Evolutionary conservation across 1,139 yeast genomes (phyloP).

Genomic region (Geotrichum europaeum): DNA sequence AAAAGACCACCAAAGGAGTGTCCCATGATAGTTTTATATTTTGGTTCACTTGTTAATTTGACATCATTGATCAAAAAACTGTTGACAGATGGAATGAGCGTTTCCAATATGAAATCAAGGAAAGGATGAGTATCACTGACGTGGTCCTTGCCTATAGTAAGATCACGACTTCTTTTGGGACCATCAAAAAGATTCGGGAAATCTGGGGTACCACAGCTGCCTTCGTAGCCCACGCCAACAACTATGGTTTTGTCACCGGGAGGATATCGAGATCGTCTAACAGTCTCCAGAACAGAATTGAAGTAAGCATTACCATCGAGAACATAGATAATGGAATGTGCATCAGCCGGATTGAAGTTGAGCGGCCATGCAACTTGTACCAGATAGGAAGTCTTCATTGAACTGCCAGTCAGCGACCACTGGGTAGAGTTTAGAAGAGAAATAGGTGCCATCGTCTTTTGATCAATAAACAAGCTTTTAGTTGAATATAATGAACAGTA

Average conservation of each 20-base stretch:
- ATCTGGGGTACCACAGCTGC: neutral
- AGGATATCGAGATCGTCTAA: slow-evolving; percentile 10
- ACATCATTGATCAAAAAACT: neutral
- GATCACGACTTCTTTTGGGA: neutral
- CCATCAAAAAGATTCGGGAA: slow-evolving; percentile 5
- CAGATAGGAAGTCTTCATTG: neutral
- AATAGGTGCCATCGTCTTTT: neutral
- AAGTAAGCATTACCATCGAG: slow-evolving; percentile 12
- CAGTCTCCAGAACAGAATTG: slow-evolving; percentile 3
- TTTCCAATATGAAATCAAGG: neutral
- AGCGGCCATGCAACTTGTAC: neutral
- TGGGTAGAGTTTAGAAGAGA: neutral
- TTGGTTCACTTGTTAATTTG: neutral
- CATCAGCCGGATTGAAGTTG: neutral
- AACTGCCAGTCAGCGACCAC: neutral
- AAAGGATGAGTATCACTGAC: neutral
- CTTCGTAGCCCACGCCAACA: slow-evolving; percentile 9
- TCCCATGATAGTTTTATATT: slow-evolving; percentile 5
- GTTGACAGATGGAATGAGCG: slow-evolving; percentile 3
- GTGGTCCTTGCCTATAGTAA: neutral
- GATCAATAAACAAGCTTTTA: neutral
- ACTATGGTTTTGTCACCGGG: slow-evolving; percentile 7
- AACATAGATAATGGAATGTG: slow-evolving; percentile 2
- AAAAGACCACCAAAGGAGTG: slow-evolving; percentile 13
- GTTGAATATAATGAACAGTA: neutral